phyloP scores from a whole-genome alignment of 164 flowering plant genomes.

The Liquidambar formosana region DNA sequence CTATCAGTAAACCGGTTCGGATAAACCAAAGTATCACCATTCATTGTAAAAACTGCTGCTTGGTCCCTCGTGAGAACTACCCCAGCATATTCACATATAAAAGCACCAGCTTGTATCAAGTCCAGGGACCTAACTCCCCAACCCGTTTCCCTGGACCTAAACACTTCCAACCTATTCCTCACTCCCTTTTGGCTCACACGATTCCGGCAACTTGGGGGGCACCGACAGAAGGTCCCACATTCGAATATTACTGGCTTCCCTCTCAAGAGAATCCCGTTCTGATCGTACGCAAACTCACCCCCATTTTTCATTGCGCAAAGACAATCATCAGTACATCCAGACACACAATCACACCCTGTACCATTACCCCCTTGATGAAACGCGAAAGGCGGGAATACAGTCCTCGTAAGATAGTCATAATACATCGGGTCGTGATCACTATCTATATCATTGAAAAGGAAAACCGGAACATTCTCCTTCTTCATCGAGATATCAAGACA shows the following conservation, averaged over 20 bases:
- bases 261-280: slow-evolving; percentile 62
- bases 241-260: slow-evolving; percentile 84
- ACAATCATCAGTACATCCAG: slow-evolving; percentile 54
- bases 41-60: slow-evolving; percentile 64
- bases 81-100: slow-evolving; percentile 80
- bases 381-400: slow-evolving; percentile 55
- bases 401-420: slow-evolving; percentile 53
- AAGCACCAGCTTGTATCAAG: slow-evolving; percentile 71
- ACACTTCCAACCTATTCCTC: slow-evolving; percentile 62
- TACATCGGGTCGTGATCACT: slow-evolving; percentile 53
- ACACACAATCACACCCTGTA: slow-evolving; percentile 64
- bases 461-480: slow-evolving; percentile 67
- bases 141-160: slow-evolving; percentile 71
- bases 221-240: slow-evolving; percentile 71
- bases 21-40: slow-evolving; percentile 73
- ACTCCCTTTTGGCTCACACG: slow-evolving; percentile 73
- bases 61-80: slow-evolving; percentile 67
- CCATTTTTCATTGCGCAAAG: slow-evolving; percentile 74
- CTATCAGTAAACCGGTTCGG: slow-evolving; percentile 66
- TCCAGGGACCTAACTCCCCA: slow-evolving; percentile 90
- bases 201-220: slow-evolving; percentile 68
- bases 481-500: slow-evolving; percentile 63
- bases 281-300: slow-evolving; percentile 75
- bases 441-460: slow-evolving; percentile 78
- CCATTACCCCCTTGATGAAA: slow-evolving; percentile 26